Evolutionary conservation across 129 eudicot genomes (phyloP).

Genomic region (Calendula officinalis): DNA sequence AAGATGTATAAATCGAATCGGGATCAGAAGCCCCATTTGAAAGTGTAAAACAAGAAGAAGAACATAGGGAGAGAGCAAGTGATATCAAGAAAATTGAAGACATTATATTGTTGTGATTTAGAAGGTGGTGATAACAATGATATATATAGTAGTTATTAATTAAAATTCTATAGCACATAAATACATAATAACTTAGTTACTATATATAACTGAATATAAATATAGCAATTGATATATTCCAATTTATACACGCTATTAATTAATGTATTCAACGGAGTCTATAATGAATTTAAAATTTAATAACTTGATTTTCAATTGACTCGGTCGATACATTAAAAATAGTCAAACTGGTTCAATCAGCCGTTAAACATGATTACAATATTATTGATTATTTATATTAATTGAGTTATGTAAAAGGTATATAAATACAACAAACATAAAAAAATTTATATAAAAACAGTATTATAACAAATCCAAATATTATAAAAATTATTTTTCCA

Average conservation of each 20-base stretch:
- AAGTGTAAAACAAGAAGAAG: slow-evolving; percentile 8
- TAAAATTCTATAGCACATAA: background rate
- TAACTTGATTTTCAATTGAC: no score
- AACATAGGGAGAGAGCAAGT: slow-evolving; percentile 14
- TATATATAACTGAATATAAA: background rate
- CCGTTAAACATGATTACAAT: no score
- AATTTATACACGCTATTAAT: background rate
- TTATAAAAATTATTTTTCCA: no score
- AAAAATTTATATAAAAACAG: no score
- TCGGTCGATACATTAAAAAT: no score
- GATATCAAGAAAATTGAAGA: slow-evolving; percentile 9
- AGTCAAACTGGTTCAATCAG: no score
- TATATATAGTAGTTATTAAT: slow-evolving; percentile 23
- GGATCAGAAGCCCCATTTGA: slow-evolving; percentile 24
- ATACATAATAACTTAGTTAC: background rate
- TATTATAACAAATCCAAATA: no score
- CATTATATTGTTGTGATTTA: slow-evolving; percentile 19
- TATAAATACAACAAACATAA: no score
- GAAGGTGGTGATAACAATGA: background rate
- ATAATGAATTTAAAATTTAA: no score
- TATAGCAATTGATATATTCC: background rate
- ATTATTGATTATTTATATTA: no score
- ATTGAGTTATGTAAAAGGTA: no score
- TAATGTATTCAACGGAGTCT: no score
- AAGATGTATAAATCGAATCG: slow-evolving; percentile 24